Evolutionary conservation across 2,329 filamentous ascomycete species (phyloP).

Genomic region (Herpotrichia juniperi): DNA sequence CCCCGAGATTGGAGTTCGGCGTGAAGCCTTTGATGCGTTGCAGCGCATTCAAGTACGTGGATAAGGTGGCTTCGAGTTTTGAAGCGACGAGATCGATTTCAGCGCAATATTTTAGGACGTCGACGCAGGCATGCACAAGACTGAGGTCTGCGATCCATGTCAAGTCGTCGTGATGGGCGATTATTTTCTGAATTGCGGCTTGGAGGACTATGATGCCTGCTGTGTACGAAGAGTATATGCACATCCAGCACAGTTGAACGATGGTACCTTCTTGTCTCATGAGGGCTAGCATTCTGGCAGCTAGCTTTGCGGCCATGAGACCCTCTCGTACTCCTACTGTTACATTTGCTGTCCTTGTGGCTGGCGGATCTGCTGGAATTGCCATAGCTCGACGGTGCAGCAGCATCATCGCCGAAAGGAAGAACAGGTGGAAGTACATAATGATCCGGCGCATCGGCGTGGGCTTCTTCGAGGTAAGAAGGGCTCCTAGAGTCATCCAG

Average conservation of each 20-base stretch:
- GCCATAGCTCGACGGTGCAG: slow-evolving; percentile 20
- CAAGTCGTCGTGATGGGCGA: slow-evolving; percentile 5
- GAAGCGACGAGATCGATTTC: slow-evolving; percentile 7
- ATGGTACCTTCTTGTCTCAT: slow-evolving; percentile 18
- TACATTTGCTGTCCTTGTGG: neutral
- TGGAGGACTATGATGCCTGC: slow-evolving; percentile 21
- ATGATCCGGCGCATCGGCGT: slow-evolving; percentile 11
- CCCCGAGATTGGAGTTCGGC: neutral
- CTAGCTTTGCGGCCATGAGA: slow-evolving; percentile 19
- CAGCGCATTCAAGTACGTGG: slow-evolving; percentile 9
- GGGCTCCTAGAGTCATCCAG: slow-evolving; percentile 17
- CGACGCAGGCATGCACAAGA: slow-evolving; percentile 9
- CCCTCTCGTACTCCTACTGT: slow-evolving; percentile 18
- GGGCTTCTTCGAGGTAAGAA: slow-evolving; percentile 1
- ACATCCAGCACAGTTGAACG: slow-evolving; percentile 27
- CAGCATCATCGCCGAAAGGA: slow-evolving; percentile 26
- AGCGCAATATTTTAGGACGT: slow-evolving; percentile 13
- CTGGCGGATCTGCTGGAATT: neutral
- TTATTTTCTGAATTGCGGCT: slow-evolving; percentile 17
- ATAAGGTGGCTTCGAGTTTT: neutral
- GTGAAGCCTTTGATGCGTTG: neutral
- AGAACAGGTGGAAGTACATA: slow-evolving; percentile 27
- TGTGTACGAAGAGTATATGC: slow-evolving; percentile 26
- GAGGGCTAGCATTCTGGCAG: slow-evolving; percentile 19
- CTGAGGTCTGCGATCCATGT: slow-evolving; percentile 12